These are phyloP conservation scores for Madurella fahalii DNA, from an alignment of 2,329 filamentous ascomycete genomes.

Conservation along the genomic window DNA sequence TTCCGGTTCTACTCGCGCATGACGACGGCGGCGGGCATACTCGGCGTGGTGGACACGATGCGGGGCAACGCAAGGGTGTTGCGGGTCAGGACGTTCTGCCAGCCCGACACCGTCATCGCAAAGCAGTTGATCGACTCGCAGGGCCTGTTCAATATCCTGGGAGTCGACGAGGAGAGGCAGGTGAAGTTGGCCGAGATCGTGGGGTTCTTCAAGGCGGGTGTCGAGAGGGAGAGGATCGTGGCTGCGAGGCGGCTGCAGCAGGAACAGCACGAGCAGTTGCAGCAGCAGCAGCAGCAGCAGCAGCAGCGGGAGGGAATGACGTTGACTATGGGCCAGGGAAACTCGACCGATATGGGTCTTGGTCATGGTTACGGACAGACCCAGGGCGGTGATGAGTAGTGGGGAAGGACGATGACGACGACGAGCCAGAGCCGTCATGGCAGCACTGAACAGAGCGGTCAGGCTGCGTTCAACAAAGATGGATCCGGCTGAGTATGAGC, in stretches of 20 bases:
- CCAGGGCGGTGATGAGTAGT: not conserved
- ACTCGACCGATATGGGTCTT: not conserved
- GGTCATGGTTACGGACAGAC: not conserved
- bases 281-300: not conserved
- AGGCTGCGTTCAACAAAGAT: not conserved
- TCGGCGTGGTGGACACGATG: constrained; percentile 49
- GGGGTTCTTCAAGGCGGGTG: constrained; percentile 51
- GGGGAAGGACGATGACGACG: not conserved
- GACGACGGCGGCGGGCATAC: constrained; percentile 39
- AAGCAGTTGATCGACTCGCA: constrained; percentile 55
- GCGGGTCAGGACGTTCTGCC: constrained; percentile 52
- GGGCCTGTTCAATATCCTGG: constrained; percentile 47
- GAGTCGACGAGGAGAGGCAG: constrained; percentile 41
- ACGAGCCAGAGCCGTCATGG: not conserved
- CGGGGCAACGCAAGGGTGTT: constrained; percentile 50
- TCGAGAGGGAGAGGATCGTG: constrained; percentile 4
- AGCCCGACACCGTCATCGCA: constrained; percentile 54
- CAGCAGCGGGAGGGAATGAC: not conserved
- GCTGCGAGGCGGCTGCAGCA: not conserved
- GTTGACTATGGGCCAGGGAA: not conserved
- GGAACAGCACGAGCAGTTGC: not conserved
- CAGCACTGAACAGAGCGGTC: not conserved
- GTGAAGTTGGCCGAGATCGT: constrained; percentile 46
- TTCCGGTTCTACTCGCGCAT: constrained; percentile 53
- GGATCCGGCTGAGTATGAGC: constrained; percentile 11